Base-by-base conservation (phyloP, 2,329 filamentous ascomycete genomes). In the Aureobasidium leucospermi region DNA sequence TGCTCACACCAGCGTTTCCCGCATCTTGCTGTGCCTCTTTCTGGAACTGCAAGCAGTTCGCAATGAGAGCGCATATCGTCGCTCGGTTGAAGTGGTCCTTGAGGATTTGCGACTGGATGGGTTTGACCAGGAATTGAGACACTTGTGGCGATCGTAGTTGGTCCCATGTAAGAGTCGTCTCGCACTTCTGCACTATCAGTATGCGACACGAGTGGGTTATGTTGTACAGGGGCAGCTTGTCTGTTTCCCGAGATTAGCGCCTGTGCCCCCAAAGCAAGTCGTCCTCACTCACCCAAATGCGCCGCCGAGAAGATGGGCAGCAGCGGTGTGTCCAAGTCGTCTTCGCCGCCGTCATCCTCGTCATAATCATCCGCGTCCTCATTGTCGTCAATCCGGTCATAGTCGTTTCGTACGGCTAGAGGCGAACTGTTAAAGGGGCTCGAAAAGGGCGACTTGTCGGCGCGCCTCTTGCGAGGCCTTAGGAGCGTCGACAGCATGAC, bases 131-230 rank as follows among this genome's bases (percentile, higher is more conserved):
- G 71, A 97, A 97, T 70, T 96, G 92, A 15, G 91, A 96, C 60
- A 97, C 87, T 71, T 97, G 93, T 3, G 93, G 93, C n/a, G 91
- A 96, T 64, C 92, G 85, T 63, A 97, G 79, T 72, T 97, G 93
- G 64, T 97, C 93, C 92, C 92, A 97, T 15, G 90, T 87, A 53
- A 97, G 77, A 0, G 90, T 93, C 1, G 92, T 96, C 76, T 97
- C 93, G 73, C 90, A 96, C 69, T 89, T 85, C 61, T 89, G 81
- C 65, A 89, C 83, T 62, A 97, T 86, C 60, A 96, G 81, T 57
- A 91, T 85, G 65, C 93, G 88, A 63, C 96, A 92, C 34, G 89
- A 85, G 74, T 96, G 93, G 31, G 92, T 96, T 65, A 95, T 85
- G 72, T 86, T 88, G 78, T 96, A 96, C 60, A 96, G 85, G 19